These are phyloP conservation scores for Dendrothele bispora DNA, from an alignment of 768 basidiomycete genomes.

Conservation along the genomic window DNA sequence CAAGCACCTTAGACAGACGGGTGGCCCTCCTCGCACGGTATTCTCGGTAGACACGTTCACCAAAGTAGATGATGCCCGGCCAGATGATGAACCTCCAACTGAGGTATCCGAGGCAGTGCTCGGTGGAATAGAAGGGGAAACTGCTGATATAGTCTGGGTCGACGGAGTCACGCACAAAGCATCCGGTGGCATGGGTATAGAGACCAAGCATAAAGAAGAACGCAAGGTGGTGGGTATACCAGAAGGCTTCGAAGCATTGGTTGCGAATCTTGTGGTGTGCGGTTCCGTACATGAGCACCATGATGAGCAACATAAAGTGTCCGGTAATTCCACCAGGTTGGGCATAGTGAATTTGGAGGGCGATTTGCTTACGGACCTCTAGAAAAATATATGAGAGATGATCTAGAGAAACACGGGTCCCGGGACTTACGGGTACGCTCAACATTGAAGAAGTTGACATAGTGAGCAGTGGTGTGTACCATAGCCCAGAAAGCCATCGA, in stretches of 20 bases:
- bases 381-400: slow-evolving; percentile 10
- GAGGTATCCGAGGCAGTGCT: slow-evolving; percentile 89
- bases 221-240: slow-evolving; percentile 94
- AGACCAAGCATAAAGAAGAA: slow-evolving; percentile 94
- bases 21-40: slow-evolving; percentile 79
- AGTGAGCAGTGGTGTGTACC: slow-evolving; percentile 93
- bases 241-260: slow-evolving; percentile 94
- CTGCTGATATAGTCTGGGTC: slow-evolving; percentile 64
- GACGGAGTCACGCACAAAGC: slow-evolving; percentile 88
- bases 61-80: slow-evolving; percentile 88
- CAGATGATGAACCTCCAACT: slow-evolving; percentile 93
- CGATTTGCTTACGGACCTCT: slow-evolving; percentile 81
- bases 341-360: slow-evolving; percentile 84
- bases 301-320: slow-evolving; percentile 92
- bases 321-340: slow-evolving; percentile 93
- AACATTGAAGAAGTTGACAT: slow-evolving; percentile 91
- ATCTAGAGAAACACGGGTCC: background rate
- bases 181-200: slow-evolving; percentile 89
- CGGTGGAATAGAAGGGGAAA: slow-evolving; percentile 87
- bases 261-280: slow-evolving; percentile 86
- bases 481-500: slow-evolving; percentile 91
- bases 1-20: slow-evolving; percentile 78
- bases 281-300: slow-evolving; percentile 91
- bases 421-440: slow-evolving; percentile 73
- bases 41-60: slow-evolving; percentile 83